Evolutionary conservation across 169 alveolate genomes (phyloP), one percentile per base, ranked within the genome.

Genomic region (Babesia ovata): DNA sequence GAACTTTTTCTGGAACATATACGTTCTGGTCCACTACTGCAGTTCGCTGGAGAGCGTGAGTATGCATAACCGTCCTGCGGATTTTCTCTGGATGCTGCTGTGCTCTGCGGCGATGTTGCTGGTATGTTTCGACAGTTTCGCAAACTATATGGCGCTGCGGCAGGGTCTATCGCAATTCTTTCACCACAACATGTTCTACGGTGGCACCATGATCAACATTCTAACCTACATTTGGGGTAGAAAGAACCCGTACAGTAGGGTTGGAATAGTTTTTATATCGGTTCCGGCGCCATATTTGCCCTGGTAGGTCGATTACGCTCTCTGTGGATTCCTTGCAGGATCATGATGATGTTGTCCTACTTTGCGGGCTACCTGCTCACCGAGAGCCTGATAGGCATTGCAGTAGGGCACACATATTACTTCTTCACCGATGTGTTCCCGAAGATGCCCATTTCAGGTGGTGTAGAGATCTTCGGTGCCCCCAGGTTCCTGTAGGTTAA

Each of bases 141-240:
- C 14, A 36, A 17, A 9, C 11, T 17, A 11, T 46, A 9, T 63
- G 21, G 21, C 57, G 54, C 13, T 12, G 14, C n/a, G 44, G 16
- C 73, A 89, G 93, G 75, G 33, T 13, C 63, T 89, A 63, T 85
- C 93, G 56, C 88, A 85, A 58, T 14, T 89, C 48, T 85, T 89
- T 46, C 88, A 92, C n/a, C 86, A 93, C 61, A 91, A 93, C 50
- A 90, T 93, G 85, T 93, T 94, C 69, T 93, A 89, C 77, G 91
- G 96, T 54, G 95, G 97, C n/a, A 91, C 95, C 61, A 92, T 94
- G 91, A 94, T 94, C 63, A 92, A 94, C 86, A 95, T 94, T 65
- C 88, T 94, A 92, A 94, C 98, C 33, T 94, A 94, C 86, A 88
- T 94, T 21, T 94, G 98, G 98, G 96, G 97, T 21, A 78, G 96